These are phyloP conservation scores for Thelephora ganbajun DNA, from an alignment of 768 basidiomycete species.

Conservation along the genomic window DNA sequence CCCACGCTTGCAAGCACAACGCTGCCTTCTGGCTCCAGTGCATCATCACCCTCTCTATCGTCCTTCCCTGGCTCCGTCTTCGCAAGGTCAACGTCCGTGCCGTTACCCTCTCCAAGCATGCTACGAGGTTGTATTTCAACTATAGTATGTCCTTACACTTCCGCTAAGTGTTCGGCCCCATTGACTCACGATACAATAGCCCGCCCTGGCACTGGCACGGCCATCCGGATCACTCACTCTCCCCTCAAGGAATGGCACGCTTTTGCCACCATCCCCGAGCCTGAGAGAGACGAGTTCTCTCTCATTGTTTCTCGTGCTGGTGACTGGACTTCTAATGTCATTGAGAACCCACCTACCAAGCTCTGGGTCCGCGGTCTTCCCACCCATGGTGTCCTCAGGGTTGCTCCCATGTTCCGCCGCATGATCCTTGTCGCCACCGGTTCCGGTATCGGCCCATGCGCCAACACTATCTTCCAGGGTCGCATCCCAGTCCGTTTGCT, in stretches of 20 bases:
- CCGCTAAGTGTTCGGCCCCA: not conserved
- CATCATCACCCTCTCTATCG: slow-evolving; percentile 41
- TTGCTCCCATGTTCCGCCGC: slow-evolving; percentile 40
- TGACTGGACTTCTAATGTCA: slow-evolving; percentile 46
- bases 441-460: slow-evolving; percentile 46
- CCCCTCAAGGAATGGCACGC: slow-evolving; percentile 47
- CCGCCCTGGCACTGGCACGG: slow-evolving; percentile 20
- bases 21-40: slow-evolving; percentile 43
- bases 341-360: slow-evolving; percentile 35
- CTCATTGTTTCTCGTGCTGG: slow-evolving; percentile 33
- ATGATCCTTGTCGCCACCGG: slow-evolving; percentile 47
- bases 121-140: slow-evolving; percentile 43
- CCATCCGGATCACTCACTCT: slow-evolving; percentile 23
- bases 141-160: slow-evolving; percentile 26
- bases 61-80: slow-evolving; percentile 44
- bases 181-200: slow-evolving; percentile 16
- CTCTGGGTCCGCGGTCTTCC: slow-evolving; percentile 49
- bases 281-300: slow-evolving; percentile 16
- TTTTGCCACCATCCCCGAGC: slow-evolving; percentile 38
- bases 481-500: slow-evolving; percentile 38
- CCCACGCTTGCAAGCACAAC: slow-evolving; percentile 27
- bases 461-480: slow-evolving; percentile 37
- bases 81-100: slow-evolving; percentile 40
- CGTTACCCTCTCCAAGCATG: slow-evolving; percentile 41
- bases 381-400: slow-evolving; percentile 38